Percentiles rank a stretch among this genome's conserved stretches.
Evolutionary conservation across 768 basidiomycete species (phyloP).

Genomic region (Lentinula detonsa): DNA sequence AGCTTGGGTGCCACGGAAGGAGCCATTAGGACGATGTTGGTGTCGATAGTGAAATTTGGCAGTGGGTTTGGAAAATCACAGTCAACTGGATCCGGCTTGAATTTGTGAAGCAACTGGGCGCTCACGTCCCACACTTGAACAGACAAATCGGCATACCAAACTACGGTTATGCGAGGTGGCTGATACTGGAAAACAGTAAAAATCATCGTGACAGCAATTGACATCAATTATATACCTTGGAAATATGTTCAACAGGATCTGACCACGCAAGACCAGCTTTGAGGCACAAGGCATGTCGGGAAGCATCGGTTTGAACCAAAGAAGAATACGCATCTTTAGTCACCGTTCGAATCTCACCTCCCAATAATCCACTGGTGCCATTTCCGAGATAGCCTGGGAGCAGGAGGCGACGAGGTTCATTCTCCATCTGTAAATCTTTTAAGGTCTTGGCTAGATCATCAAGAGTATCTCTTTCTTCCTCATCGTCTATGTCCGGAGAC

Average conservation of each 20-base stretch:
- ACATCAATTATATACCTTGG: conserved; percentile 35
- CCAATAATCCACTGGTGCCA: conserved; percentile 30
- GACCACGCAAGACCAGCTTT: conserved; percentile 55
- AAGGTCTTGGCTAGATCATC: conserved; percentile 37
- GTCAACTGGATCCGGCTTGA: conserved; percentile 42
- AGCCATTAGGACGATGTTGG: conserved; percentile 45
- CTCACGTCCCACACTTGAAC: conserved; percentile 75
- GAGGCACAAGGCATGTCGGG: conserved; percentile 26
- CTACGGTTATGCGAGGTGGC: conserved; percentile 58
- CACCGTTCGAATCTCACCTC: conserved; percentile 40
- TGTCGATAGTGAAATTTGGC: conserved; percentile 53
- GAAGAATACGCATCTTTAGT: conserved; percentile 41
- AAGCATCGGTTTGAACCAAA: conserved; percentile 20
- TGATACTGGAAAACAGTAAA: conserved; percentile 36
- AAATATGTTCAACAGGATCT: conserved; percentile 48
- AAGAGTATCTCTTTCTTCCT: conserved; percentile 14
- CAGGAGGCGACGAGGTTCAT: conserved; percentile 28
- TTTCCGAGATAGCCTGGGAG: conserved; percentile 32
- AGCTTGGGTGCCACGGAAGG: conserved; percentile 17
- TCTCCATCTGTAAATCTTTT: conserved; percentile 27
- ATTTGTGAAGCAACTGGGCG: conserved; percentile 51
- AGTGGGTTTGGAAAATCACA: conserved; percentile 64
- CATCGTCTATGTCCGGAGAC: conserved; percentile 2
- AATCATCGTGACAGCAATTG: background rate
- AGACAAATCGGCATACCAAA: conserved; percentile 54